phyloP scores from a whole-genome alignment of 305 asterid genomes.

The Fraxinus ornus region DNA sequence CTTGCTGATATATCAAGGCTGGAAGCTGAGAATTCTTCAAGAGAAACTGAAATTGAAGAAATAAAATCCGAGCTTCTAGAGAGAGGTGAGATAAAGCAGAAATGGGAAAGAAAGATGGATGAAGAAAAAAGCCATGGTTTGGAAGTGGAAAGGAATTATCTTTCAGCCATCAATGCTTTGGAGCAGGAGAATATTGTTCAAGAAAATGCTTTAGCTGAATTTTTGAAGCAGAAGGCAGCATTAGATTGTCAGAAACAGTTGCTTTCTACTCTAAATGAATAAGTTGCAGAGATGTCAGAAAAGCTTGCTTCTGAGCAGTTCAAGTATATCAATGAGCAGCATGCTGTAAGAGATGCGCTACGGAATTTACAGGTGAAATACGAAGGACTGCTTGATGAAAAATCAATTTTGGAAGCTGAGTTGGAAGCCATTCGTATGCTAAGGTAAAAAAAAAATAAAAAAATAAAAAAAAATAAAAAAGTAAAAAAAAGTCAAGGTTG shows the following conservation, averaged over 20 bases:
- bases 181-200: conserved; percentile 52
- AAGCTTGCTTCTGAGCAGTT: conserved; percentile 45
- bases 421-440: conserved; percentile 73
- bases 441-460: conserved; percentile 33
- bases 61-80: conserved; percentile 58
- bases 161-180: conserved; percentile 38
- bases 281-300: conserved; percentile 63
- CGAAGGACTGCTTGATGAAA: conserved; percentile 58
- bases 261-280: conserved; percentile 59
- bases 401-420: conserved; percentile 80
- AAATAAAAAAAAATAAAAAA: no score
- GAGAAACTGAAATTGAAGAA: conserved; percentile 55
- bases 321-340: conserved; percentile 38
- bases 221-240: conserved; percentile 69
- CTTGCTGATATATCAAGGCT: conserved; percentile 54
- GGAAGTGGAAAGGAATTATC: conserved; percentile 49
- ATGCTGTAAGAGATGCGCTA: conserved; percentile 22
- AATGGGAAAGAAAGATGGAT: conserved; percentile 64
- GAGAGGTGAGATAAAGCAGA: conserved; percentile 62
- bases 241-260: conserved; percentile 82
- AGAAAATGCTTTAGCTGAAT: conserved; percentile 47
- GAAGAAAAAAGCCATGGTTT: conserved; percentile 59
- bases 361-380: conserved; percentile 46
- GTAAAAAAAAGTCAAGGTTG: no score
- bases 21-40: conserved; percentile 51